A percentile compares a stretch with the other conserved stretches of the same genome.
Conservation (phyloP, 2,329 filamentous ascomycete genomes). For the Canariomyces notabilis region DNA sequence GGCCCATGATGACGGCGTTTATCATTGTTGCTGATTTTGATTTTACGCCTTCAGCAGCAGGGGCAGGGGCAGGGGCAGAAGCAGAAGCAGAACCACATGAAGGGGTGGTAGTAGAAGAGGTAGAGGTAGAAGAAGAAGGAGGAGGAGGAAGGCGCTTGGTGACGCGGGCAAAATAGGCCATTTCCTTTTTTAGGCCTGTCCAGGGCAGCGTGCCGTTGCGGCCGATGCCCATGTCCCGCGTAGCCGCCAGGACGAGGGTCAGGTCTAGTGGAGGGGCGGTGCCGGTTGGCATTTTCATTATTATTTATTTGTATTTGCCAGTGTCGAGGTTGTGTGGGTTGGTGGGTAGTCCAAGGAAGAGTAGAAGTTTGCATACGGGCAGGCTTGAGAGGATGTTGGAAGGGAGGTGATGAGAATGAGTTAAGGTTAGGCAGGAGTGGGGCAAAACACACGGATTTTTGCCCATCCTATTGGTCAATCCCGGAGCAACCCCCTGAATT, state of each 20-base stretch:
- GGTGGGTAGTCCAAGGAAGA: no score
- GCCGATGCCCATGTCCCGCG: constrained; percentile 86
- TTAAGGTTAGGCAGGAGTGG: no score
- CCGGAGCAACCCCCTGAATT: no score
- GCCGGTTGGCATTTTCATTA: constrained; percentile 9
- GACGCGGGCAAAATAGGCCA: constrained; percentile 90
- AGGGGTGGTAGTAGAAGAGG: background rate
- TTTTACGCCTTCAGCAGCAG: background rate
- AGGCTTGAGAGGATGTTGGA: no score
- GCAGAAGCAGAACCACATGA: no score
- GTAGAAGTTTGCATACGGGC: no score
- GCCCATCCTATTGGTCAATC: no score
- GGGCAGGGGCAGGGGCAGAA: no score
- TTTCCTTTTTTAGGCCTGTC: constrained; percentile 83
- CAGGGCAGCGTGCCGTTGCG: constrained; percentile 74
- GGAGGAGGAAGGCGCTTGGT: constrained; percentile 59
- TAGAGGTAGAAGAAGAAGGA: background rate
- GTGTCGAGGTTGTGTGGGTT: background rate
- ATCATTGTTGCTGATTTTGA: constrained; percentile 24
- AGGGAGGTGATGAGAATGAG: no score
- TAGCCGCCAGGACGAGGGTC: constrained; percentile 91
- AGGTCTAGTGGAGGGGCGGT: constrained; percentile 47
- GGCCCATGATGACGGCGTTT: constrained; percentile 92
- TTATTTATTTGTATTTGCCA: constrained; percentile 3
- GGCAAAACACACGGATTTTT: no score